A percentile compares a stretch with the other conserved stretches of the same genome.
phyloP scores from a whole-genome alignment of 2,329 filamentous ascomycete species.

The Verticillium isaacii region DNA sequence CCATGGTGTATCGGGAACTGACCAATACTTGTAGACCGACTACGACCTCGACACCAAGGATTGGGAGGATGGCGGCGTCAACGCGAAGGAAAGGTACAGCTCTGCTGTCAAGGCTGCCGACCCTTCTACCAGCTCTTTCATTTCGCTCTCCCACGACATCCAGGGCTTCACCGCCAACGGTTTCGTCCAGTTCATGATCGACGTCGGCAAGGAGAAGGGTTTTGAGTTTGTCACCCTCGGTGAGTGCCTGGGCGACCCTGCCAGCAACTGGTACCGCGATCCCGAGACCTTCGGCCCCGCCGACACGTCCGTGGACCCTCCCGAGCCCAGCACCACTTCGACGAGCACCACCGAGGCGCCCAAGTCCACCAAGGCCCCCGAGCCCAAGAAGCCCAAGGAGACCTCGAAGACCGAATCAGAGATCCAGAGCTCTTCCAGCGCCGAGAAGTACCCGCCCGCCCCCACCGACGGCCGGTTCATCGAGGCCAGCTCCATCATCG shows the following conservation, averaged over 20 bases:
- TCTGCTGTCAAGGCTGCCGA: slow-evolving; percentile 16
- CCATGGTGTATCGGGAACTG: background rate
- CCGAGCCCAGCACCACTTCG: background rate
- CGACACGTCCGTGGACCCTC: slow-evolving; percentile 1
- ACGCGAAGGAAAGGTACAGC: slow-evolving; percentile 20
- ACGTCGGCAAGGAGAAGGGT: slow-evolving; percentile 27
- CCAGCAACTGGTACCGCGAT: slow-evolving; percentile 41
- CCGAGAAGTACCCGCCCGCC: background rate
- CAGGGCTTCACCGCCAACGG: slow-evolving; percentile 37
- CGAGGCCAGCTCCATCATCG: background rate
- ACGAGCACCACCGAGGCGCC: slow-evolving; percentile 2
- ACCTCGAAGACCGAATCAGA: background rate
- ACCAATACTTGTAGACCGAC: slow-evolving; percentile 12
- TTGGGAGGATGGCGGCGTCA: slow-evolving; percentile 21
- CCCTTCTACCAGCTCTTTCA: slow-evolving; percentile 16
- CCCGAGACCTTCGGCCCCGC: slow-evolving; percentile 16
- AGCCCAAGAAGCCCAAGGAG: background rate
- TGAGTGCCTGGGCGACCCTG: slow-evolving; percentile 39
- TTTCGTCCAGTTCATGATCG: slow-evolving; percentile 40
- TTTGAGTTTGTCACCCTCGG: slow-evolving; percentile 40
- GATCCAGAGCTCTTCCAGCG: background rate
- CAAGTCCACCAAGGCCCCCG: slow-evolving; percentile 3
- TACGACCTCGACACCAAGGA: slow-evolving; percentile 27
- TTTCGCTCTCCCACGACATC: slow-evolving; percentile 36
- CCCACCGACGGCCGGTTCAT: background rate